Percentiles rank a stretch among this genome's conserved stretches.
These are phyloP conservation scores for Dioszegia hungarica DNA, from an alignment of 768 basidiomycete genomes.

Conservation along the genomic window DNA sequence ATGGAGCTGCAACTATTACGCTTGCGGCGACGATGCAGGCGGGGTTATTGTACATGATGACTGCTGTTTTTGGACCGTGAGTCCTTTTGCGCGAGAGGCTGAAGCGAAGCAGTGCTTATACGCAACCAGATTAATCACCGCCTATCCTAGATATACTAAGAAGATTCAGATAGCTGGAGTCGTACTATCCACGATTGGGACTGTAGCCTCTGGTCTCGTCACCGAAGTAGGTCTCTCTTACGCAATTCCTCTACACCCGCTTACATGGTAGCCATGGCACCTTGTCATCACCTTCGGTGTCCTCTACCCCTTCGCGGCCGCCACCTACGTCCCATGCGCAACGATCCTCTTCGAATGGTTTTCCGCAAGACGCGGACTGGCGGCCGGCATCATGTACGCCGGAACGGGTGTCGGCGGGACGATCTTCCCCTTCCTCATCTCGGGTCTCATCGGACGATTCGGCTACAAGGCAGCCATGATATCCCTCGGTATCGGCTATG, in stretches of 20 bases:
- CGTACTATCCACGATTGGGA: slow-evolving; percentile 12
- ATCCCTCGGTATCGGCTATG: slow-evolving; percentile 31
- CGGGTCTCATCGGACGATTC: slow-evolving; percentile 26
- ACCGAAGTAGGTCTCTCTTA: slow-evolving; percentile 19
- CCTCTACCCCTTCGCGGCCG: slow-evolving; percentile 29
- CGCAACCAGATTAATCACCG: slow-evolving; percentile 25
- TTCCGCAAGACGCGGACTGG: slow-evolving; percentile 31
- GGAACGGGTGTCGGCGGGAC: slow-evolving; percentile 39
- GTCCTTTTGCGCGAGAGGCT: slow-evolving; percentile 5
- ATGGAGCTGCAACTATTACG: slow-evolving; percentile 25
- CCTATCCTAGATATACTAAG: slow-evolving; percentile 20
- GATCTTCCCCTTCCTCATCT: slow-evolving; percentile 41
- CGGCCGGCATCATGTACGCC: slow-evolving; percentile 38
- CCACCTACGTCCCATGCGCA: slow-evolving; percentile 32
- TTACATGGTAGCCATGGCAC: slow-evolving; percentile 36
- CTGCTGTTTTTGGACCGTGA: slow-evolving; percentile 35
- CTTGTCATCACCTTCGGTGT: slow-evolving; percentile 35
- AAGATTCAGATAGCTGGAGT: slow-evolving; percentile 25
- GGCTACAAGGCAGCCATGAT: slow-evolving; percentile 44
- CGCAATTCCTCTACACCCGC: too few relatives aligned
- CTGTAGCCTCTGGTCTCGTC: slow-evolving; percentile 31
- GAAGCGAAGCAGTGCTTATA: too few relatives aligned
- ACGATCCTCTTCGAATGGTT: slow-evolving; percentile 45
- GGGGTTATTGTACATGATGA: slow-evolving; percentile 35
- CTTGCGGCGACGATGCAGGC: slow-evolving; percentile 41